Evolutionary conservation across 2,329 filamentous ascomycete species (phyloP), one percentile per base, ranked within the genome.

Genomic region (Claviceps fusiformis): DNA sequence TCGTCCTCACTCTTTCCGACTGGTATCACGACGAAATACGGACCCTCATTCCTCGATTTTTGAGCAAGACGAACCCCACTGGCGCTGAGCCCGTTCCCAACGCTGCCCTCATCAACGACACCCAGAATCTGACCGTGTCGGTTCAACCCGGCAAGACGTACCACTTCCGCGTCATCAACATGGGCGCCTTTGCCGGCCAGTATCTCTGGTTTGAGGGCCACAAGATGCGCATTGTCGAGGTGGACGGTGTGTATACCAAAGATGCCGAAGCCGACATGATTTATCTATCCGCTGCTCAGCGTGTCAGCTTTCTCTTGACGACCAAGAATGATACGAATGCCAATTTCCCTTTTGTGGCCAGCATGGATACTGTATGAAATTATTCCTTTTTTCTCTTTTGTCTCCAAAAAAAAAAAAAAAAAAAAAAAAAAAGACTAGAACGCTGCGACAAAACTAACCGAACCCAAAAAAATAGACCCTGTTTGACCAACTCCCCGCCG

Each of bases 91-190:
- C 85, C 0, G 75, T 89, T 1, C 87, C 87, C 0, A 70, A 89
- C 44, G 74, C 81, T 5, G 80, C 82, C 1, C 73, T 91, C 47
- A 77, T 89, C 66, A 89, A 91, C 62, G 87, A 91, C 59, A 82
- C 80, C 0, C 75, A 78, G 56, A 78, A 85, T 55, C 68, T 82
- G 3, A 77, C 71, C 3, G 69, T 89, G 43, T 61, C 74, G 0
- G 78, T 90, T 3, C 61, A 83, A 60, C 81, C 86, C 0, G 78
- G 79, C 3, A 87, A 81, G 62, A 91, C 83, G 0, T 91, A 91
- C 56, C 71, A 89, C 9, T 76, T 92, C 61, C 83, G 83, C 47
- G 73, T 90, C 56, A 73, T 89, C 61, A 89, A 89, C 61, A 79
- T 89, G 24, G 86, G 82, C 15, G 86, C 85, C 17, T 90, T 89